Evolutionary conservation across 148 eudicot genomes (phyloP).

Genomic region (Gaultheria prostrata): DNA sequence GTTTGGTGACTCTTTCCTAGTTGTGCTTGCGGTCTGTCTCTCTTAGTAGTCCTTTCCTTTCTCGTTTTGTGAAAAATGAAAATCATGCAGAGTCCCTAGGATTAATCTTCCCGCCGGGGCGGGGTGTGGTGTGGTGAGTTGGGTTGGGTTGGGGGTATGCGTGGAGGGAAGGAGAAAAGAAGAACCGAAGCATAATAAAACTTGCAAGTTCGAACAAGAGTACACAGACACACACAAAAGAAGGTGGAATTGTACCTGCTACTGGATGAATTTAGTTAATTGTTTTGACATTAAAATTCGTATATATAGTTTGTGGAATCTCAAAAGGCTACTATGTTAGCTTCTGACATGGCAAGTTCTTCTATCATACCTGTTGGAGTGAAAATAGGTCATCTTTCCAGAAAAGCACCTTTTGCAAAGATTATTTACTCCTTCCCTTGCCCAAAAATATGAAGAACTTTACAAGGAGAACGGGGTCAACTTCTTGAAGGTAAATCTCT

Average conservation of each 20-base stretch:
- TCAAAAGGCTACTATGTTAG: background rate
- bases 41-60: background rate
- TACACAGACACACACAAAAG: background rate
- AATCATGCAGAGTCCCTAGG: background rate
- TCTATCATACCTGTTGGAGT: constrained; percentile 11
- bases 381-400: constrained; percentile 70
- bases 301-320: background rate
- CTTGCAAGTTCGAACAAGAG: background rate
- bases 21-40: background rate
- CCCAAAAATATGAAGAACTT: constrained; percentile 73
- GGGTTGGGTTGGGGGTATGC: no score
- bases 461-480: constrained; percentile 80
- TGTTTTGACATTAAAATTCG: background rate
- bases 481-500: constrained; percentile 56
- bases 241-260: background rate
- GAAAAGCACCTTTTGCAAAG: constrained; percentile 78
- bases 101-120: background rate
- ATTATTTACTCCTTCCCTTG: constrained; percentile 86
- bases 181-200: background rate
- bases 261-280: background rate
- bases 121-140: no score
- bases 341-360: background rate
- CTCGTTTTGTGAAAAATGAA: no score
- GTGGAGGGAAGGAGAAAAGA: background rate
- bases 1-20: background rate